Base-by-base conservation (phyloP, 1,284 basidiomycete genomes). In the Malassezia vespertilionis region DNA sequence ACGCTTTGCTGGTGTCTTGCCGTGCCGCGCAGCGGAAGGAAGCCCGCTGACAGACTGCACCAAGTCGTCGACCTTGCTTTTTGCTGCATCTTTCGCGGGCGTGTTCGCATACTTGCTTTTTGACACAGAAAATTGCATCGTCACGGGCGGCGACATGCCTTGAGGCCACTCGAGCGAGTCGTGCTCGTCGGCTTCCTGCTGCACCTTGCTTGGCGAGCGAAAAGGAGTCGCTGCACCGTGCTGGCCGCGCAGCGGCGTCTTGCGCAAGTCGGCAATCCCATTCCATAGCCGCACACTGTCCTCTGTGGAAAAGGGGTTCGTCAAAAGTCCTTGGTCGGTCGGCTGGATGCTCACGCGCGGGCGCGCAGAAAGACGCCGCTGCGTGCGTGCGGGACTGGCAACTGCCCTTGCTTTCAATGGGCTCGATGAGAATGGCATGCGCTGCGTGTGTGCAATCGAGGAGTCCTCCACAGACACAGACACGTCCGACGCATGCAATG, bases 91-190 rank as follows among this genome's bases (percentile, higher is more conserved):
- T 37, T 65, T 65, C n/a, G 58, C 66, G 0, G 72, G 77, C n/a
- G 77, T 76, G 45, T 75, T 77, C 7, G 78, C 78, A 17, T 86
- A 75, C 36, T 75, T 78, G 43, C 79, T 76, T 8, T 79, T 76
- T 0, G 82, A 82, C n/a, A 82, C 78, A 2, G 80, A 80, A 50
- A 86, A 87, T 22, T 82, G 83, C 78, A 89, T 81, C 46, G 83
- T 82, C 4, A 83, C 78, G 2, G 85, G 86, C 2, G 88, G 86
- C 0, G 86, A 88, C 82, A 89, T 84, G 35, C 82, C 83, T 27
- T 69, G 68, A 31, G 76, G 72, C 41, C 73, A 61, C 31, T 77
- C 58, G 12, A 69, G 49, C 48, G 61, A 64, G 46, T 81, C 80
- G 31, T 67, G 69, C 34, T 69, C 33, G 27, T 24, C 38, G 2